Percentiles rank a stretch among this genome's conserved stretches.
Evolutionary conservation across 192 early-diverging fungal genomes (phyloP).

Genomic region (Coemansia sp.): DNA sequence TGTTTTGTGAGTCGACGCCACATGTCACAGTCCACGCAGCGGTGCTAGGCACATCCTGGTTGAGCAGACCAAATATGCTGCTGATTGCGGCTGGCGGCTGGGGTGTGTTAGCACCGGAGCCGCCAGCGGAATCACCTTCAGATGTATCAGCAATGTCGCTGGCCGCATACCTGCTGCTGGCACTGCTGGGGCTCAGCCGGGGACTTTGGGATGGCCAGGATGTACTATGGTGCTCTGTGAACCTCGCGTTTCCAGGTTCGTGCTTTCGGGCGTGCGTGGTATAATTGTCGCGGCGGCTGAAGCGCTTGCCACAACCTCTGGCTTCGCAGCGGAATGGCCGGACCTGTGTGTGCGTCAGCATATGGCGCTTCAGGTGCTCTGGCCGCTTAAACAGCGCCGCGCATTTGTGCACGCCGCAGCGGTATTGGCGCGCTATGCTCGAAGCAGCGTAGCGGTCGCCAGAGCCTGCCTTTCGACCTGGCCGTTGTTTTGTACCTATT

Average conservation of each 20-base stretch:
- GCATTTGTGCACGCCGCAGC: slow-evolving; percentile 62
- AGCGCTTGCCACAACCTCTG: slow-evolving; percentile 70
- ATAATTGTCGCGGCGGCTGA: slow-evolving; percentile 80
- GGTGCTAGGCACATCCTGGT: slow-evolving; percentile 1
- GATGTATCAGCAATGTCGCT: neutral
- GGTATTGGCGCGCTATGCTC: slow-evolving; percentile 52
- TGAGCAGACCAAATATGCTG: slow-evolving; percentile 35
- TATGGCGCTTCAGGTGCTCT: slow-evolving; percentile 84
- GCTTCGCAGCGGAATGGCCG: slow-evolving; percentile 80
- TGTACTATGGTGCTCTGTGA: slow-evolving; percentile 1
- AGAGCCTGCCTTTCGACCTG: slow-evolving; percentile 42
- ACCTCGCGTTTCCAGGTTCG: neutral
- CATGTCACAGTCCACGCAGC: neutral
- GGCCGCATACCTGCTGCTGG: neutral
- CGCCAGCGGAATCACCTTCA: neutral
- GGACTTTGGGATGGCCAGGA: neutral
- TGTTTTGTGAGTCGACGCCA: neutral
- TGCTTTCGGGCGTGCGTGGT: slow-evolving; percentile 48
- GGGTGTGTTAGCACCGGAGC: neutral
- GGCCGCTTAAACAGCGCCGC: slow-evolving; percentile 72
- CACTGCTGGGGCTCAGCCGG: slow-evolving; percentile 1
- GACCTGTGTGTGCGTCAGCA: slow-evolving; percentile 83
- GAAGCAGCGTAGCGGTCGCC: slow-evolving; percentile 25
- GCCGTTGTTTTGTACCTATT: slow-evolving; percentile 19
- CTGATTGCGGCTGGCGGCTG: slow-evolving; percentile 10